Evolutionary conservation across 2,329 filamentous ascomycete genomes (phyloP).

Genomic region (Xylariaceae sp.): DNA sequence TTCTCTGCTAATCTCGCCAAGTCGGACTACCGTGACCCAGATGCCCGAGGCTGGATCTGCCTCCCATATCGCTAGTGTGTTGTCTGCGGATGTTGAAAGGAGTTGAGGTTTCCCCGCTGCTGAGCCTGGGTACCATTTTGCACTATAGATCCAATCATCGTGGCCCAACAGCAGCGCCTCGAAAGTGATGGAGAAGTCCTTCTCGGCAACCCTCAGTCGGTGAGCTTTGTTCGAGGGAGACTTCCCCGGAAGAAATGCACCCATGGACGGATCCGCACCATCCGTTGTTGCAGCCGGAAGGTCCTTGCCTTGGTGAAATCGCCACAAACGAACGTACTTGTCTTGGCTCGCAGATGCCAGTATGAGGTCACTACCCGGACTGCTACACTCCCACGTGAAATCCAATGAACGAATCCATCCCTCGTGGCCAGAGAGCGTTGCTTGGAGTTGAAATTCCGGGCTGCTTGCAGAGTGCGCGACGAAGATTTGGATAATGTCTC

Average conservation of each 20-base stretch:
- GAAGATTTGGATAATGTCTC: conserved; percentile 79
- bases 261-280: conserved; percentile 58
- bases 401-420: conserved; percentile 90
- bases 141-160: conserved; percentile 97
- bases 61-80: conserved; percentile 92
- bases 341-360: conserved; percentile 95
- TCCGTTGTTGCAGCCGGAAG: conserved; percentile 59
- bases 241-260: conserved; percentile 65
- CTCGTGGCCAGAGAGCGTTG: conserved; percentile 85
- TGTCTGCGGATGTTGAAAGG: conserved; percentile 90
- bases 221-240: conserved; percentile 90
- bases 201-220: conserved; percentile 62
- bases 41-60: conserved; percentile 81
- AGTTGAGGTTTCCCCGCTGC: conserved; percentile 64
- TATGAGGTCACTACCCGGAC: conserved; percentile 66
- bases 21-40: conserved; percentile 82
- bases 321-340: conserved; percentile 95
- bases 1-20: conserved; percentile 91
- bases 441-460: conserved; percentile 67
- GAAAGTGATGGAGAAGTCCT: conserved; percentile 82
- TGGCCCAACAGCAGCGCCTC: conserved; percentile 93
- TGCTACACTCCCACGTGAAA: conserved; percentile 67
- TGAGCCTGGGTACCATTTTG: conserved; percentile 66
- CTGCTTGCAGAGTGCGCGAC: conserved; percentile 52
- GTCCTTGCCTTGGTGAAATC: conserved; percentile 72